Evolutionary conservation across 768 basidiomycete genomes (phyloP), one percentile per base, ranked within the genome.

Genomic region (Suillus lakei): DNA sequence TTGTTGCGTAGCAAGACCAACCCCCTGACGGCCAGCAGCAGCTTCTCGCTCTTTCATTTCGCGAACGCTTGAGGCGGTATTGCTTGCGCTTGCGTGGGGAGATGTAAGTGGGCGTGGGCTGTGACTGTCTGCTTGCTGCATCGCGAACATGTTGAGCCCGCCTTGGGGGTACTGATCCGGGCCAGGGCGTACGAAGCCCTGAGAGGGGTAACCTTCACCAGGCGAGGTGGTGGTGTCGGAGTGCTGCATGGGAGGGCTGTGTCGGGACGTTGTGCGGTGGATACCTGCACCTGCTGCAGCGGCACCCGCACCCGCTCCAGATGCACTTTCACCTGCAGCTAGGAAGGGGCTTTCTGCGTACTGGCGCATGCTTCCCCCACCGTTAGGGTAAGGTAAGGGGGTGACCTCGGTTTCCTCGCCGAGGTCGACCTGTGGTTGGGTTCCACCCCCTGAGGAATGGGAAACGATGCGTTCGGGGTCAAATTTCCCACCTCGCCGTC

Each of bases 381-480:
- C 65, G 23, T 68, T 60, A 6, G 69, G 67, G 60, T 68, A 46
- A 34, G 32, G 9, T 34, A 34, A 76, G 0, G 76, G 75, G 2
- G 69, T 68, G 3, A 70, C 53, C 12, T 43, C 8, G 60, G 79
- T 78, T 69, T 82, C 70, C n/a, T 73, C 58, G 43, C 69, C 67
- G 8, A 75, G 71, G 61, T 74, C 73, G 63, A 76, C 58, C 0
- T 55, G 43, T 3, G 77, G 76, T 13, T 75, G 70, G 0, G 71
- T 75, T 48, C 67, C 70, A 18, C 71, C 74, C 21, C 70, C 70
- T 39, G 56, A 73, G n/a, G 18, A 30, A 46, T 74, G 76, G 10
- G 70, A 71, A 2, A 77, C 67, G 46, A 84, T 77, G 6, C 78
- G 79, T 64, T 83, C 82, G 0, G 83, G 83, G 39, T 84, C 83